These are phyloP conservation scores for Rhodotorula sp. DNA, from an alignment of 1,284 basidiomycete species.

Conservation along the genomic window DNA sequence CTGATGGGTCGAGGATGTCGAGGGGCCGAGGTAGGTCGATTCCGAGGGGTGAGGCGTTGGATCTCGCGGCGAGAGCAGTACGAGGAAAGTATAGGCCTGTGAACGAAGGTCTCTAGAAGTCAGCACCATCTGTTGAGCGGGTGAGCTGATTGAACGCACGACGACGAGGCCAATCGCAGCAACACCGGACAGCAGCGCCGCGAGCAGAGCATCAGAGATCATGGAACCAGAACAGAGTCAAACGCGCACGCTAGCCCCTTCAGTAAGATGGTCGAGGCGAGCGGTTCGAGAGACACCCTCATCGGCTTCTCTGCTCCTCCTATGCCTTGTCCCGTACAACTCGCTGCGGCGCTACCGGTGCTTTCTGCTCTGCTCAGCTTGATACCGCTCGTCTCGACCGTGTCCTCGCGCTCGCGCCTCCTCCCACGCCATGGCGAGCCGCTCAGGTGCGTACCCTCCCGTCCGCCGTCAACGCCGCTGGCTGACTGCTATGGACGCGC, in stretches of 20 bases:
- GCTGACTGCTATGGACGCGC: no score
- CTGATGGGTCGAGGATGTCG: conserved; percentile 2
- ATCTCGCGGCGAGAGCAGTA: conserved; percentile 20
- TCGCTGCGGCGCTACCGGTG: no score
- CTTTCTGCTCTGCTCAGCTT: no score
- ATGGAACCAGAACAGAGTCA: background rate
- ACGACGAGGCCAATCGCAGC: background rate
- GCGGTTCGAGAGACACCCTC: background rate
- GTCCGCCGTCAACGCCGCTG: no score
- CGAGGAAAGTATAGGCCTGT: conserved; percentile 28
- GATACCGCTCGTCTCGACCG: no score
- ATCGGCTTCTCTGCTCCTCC: no score
- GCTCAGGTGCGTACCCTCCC: no score
- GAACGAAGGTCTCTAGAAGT: no score
- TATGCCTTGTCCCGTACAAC: no score
- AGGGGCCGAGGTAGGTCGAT: conserved; percentile 21
- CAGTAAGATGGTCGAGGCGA: background rate
- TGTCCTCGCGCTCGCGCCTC: no score
- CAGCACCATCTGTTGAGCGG: background rate
- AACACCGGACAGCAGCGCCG: background rate
- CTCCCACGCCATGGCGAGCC: no score
- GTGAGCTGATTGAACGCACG: background rate
- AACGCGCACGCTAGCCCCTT: no score
- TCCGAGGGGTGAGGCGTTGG: conserved; percentile 16
- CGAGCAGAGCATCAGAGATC: background rate